Evolutionary conservation across 2,329 filamentous ascomycete species (phyloP).

Genomic region (Knufia fluminis): DNA sequence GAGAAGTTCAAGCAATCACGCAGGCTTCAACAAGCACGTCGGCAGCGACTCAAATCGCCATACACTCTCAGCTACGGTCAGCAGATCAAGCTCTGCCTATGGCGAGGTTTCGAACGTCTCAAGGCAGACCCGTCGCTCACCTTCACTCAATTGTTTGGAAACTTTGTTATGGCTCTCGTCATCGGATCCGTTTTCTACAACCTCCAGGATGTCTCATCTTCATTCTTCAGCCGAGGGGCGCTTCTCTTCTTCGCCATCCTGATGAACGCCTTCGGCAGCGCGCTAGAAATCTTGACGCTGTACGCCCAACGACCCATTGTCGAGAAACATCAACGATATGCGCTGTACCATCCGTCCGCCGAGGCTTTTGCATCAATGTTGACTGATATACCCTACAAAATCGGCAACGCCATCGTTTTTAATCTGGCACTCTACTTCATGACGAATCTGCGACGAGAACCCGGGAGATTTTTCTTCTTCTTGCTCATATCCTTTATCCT

Average conservation of each 20-base stretch:
- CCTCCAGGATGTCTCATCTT: constrained; percentile 47
- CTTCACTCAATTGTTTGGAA: constrained; percentile 52
- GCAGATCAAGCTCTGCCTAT: constrained; percentile 50
- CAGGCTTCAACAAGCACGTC: constrained; percentile 35
- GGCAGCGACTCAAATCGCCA: constrained; percentile 43
- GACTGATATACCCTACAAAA: constrained; percentile 74
- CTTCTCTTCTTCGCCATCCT: constrained; percentile 57
- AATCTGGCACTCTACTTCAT: constrained; percentile 81
- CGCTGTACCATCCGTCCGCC: constrained; percentile 79
- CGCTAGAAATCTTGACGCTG: constrained; percentile 62
- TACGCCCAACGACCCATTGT: constrained; percentile 87
- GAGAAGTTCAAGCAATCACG: constrained; percentile 34
- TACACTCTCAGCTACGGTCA: constrained; percentile 46
- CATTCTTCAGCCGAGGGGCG: constrained; percentile 56
- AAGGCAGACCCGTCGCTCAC: constrained; percentile 57
- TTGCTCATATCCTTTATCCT: constrained; percentile 56
- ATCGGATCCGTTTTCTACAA: constrained; percentile 60
- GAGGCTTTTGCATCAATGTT: constrained; percentile 85
- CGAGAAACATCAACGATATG: constrained; percentile 79
- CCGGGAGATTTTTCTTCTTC: constrained; percentile 78
- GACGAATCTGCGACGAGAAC: constrained; percentile 65
- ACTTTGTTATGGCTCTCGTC: constrained; percentile 52
- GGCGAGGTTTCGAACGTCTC: constrained; percentile 56
- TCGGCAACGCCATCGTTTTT: constrained; percentile 64
- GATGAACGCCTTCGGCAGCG: constrained; percentile 52